A percentile compares a stretch with the other conserved stretches of the same genome.
Conservation (phyloP, 2,329 filamentous ascomycete genomes). For the Botrytis aclada region DNA sequence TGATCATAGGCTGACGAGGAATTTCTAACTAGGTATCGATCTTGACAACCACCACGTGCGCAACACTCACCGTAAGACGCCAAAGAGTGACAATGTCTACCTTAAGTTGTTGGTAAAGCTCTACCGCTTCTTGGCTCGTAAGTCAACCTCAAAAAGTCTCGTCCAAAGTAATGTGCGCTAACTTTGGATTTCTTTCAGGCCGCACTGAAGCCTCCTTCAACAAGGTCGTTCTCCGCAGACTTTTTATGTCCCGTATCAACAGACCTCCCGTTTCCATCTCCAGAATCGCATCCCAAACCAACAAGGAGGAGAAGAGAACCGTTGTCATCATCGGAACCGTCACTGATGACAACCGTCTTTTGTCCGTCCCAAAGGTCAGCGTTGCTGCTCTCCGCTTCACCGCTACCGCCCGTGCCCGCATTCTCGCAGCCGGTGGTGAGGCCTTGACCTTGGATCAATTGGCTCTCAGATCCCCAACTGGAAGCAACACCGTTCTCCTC, state of each 20-base stretch:
- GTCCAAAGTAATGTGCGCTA: not conserved
- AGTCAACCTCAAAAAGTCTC: slow-evolving; percentile 41
- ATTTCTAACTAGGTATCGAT: slow-evolving; percentile 63
- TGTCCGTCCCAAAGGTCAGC: slow-evolving; percentile 86
- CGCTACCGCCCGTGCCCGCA: slow-evolving; percentile 89
- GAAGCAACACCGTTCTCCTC: slow-evolving; percentile 94
- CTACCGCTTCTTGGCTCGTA: slow-evolving; percentile 95
- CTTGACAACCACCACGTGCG: slow-evolving; percentile 67
- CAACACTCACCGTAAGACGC: slow-evolving; percentile 81
- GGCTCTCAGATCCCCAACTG: slow-evolving; percentile 89
- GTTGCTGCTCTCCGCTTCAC: slow-evolving; percentile 97
- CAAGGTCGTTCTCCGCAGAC: slow-evolving; percentile 94
- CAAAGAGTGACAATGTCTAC: slow-evolving; percentile 98
- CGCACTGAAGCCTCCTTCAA: slow-evolving; percentile 98
- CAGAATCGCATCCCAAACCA: slow-evolving; percentile 73
- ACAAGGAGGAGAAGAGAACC: slow-evolving; percentile 72
- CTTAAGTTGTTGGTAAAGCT: slow-evolving; percentile 97
- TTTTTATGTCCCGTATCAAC: slow-evolving; percentile 99
- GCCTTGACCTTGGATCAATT: slow-evolving; percentile 95
- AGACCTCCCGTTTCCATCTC: slow-evolving; percentile 92
- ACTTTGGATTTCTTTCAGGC: slow-evolving; percentile 49
- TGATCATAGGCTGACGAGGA: slow-evolving; percentile 61
- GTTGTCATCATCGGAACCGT: slow-evolving; percentile 92
- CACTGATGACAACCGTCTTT: slow-evolving; percentile 95
- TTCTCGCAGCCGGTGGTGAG: slow-evolving; percentile 91